Conservation (phyloP, 495 filamentous ascomycete genomes). For the Tetracladium setigerum region DNA sequence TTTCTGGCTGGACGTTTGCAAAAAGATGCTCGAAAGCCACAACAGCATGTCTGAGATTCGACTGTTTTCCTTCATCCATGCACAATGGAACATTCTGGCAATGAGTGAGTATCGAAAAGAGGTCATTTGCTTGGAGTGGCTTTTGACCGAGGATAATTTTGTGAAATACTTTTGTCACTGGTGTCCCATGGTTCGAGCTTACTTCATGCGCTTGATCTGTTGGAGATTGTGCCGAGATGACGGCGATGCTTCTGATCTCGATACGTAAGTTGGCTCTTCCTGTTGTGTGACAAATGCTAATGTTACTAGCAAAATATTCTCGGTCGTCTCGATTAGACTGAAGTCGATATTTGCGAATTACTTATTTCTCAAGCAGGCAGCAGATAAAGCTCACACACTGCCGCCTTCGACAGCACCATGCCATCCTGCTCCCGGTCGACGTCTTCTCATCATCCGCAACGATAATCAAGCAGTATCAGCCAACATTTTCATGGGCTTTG, state of each 20-base stretch:
- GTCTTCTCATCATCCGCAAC: constrained; percentile 86
- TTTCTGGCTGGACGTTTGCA: constrained; percentile 84
- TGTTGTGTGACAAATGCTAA: not conserved
- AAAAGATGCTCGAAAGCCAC: constrained; percentile 76
- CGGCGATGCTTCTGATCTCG: constrained; percentile 55
- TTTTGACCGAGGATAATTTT: constrained; percentile 73
- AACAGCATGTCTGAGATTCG: constrained; percentile 94
- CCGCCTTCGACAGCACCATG: constrained; percentile 74
- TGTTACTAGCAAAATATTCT: constrained; percentile 49
- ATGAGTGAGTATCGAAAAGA: constrained; percentile 62
- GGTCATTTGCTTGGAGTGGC: constrained; percentile 66
- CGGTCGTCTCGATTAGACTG: constrained; percentile 59
- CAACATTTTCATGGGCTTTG: constrained; percentile 56
- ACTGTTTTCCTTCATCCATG: constrained; percentile 78
- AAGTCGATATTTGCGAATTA: constrained; percentile 74
- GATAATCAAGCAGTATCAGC: constrained; percentile 40
- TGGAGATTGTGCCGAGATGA: constrained; percentile 84
- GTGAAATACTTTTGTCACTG: constrained; percentile 88
- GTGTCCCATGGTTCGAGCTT: constrained; percentile 97
- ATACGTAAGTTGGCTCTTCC: constrained; percentile 41
- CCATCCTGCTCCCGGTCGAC: constrained; percentile 81
- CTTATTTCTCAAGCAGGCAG: constrained; percentile 59
- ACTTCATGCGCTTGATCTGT: constrained; percentile 88
- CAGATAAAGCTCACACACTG: constrained; percentile 44
- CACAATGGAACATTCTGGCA: constrained; percentile 68